Percentiles rank a stretch among this genome's conserved stretches.
phyloP scores from a whole-genome alignment of 2,329 filamentous ascomycete species.

The Fusarium redolens region DNA sequence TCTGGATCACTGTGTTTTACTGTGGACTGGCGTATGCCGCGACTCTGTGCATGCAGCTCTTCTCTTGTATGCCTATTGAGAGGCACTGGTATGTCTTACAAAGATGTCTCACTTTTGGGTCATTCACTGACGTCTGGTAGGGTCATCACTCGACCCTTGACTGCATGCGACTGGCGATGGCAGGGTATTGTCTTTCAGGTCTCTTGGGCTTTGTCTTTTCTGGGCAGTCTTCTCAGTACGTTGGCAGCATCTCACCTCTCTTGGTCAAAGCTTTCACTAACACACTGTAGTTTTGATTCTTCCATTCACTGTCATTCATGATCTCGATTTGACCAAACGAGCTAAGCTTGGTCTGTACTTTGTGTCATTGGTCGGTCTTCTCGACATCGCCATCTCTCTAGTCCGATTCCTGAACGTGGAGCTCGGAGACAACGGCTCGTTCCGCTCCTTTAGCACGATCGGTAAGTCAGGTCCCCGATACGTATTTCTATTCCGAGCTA shows the following conservation, averaged over 20 bases:
- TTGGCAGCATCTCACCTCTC: background rate
- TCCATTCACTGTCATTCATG: constrained; percentile 22
- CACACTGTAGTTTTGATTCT: constrained; percentile 8
- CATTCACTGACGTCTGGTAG: background rate
- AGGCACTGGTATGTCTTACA: constrained; percentile 18
- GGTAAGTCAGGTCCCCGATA: background rate
- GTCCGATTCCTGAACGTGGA: constrained; percentile 32
- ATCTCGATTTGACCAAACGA: constrained; percentile 18
- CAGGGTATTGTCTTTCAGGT: constrained; percentile 25
- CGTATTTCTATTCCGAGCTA: background rate
- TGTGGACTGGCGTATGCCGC: constrained; percentile 11
- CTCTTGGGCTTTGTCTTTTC: constrained; percentile 27
- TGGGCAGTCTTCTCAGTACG: constrained; percentile 28
- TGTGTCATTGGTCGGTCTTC: constrained; percentile 25
- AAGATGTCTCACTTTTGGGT: background rate
- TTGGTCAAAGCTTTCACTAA: background rate
- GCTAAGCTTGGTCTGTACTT: constrained; percentile 17
- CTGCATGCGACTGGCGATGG: constrained; percentile 20
- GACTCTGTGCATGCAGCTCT: constrained; percentile 23
- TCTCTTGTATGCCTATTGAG: constrained; percentile 33
- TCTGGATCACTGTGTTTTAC: constrained; percentile 15
- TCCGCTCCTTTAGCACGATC: constrained; percentile 9
- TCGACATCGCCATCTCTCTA: constrained; percentile 29
- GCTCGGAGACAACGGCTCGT: constrained; percentile 10
- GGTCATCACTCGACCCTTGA: constrained; percentile 18